A percentile compares a stretch with the other conserved stretches of the same genome.
Evolutionary conservation across 2,329 filamentous ascomycete genomes (phyloP).

Genomic region (Emergomyces pasteurianus): DNA sequence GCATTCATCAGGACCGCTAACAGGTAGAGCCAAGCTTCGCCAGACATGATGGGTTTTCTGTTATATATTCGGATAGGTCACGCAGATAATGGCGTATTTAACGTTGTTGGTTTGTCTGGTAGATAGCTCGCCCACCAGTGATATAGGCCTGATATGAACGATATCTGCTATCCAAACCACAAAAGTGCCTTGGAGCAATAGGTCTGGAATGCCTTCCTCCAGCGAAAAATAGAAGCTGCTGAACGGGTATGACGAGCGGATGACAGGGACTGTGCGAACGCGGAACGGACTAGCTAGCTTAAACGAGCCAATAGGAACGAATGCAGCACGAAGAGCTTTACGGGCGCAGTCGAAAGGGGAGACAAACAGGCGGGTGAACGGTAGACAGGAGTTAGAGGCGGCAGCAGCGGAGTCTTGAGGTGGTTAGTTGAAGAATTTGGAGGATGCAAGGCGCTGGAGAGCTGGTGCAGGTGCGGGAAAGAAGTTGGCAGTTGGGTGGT

Average conservation of each 20-base stretch:
- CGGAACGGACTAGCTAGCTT: neutral
- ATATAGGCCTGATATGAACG: neutral
- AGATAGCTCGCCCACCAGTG: neutral
- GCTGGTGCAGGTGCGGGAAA: neutral
- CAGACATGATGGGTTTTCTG: slow-evolving; percentile 58
- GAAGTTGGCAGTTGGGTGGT: neutral
- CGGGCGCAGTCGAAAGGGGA: neutral
- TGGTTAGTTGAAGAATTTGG: neutral
- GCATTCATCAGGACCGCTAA: slow-evolving; percentile 98
- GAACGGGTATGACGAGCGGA: neutral
- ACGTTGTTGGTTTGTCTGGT: neutral
- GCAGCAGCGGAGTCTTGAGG: neutral
- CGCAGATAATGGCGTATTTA: neutral
- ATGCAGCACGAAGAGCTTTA: neutral
- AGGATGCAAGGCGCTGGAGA: neutral
- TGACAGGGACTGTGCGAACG: neutral
- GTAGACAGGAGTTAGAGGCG: neutral
- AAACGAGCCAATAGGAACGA: neutral
- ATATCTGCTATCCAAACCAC: neutral
- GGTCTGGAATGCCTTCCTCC: neutral
- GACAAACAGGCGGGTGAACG: neutral
- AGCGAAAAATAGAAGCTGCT: neutral
- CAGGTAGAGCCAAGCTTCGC: slow-evolving; percentile 96
- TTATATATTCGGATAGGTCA: neutral
- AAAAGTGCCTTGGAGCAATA: neutral